These are phyloP conservation scores for Antitrichia curtipendula DNA, from an alignment of 225 moss, liverwort and hornwort genomes.

Conservation along the genomic window DNA sequence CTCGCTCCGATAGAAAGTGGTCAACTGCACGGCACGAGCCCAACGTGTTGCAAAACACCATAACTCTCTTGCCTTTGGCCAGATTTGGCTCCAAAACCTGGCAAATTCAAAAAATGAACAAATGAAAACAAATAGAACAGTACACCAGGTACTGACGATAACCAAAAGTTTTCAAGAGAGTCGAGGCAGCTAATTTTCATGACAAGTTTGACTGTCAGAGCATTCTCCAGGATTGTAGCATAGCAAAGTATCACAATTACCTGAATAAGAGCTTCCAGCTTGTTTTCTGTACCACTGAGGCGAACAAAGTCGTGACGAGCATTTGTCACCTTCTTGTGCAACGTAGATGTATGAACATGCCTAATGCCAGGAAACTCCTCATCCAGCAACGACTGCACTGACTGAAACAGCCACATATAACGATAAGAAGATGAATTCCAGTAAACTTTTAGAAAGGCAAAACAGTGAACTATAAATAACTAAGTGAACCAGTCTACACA, in stretches of 20 bases:
- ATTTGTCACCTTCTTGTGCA: slow-evolving; percentile 93
- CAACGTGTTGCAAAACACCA: slow-evolving; percentile 98
- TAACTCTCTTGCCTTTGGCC: slow-evolving; percentile 75
- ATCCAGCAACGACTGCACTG: slow-evolving; percentile 75
- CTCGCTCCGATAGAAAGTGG: slow-evolving; percentile 71
- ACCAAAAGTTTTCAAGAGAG: background rate
- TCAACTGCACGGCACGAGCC: slow-evolving; percentile 96
- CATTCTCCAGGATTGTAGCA: background rate
- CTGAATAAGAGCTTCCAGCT: slow-evolving; percentile 84
- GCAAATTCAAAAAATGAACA: background rate
- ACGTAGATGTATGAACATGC: slow-evolving; percentile 85
- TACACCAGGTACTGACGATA: background rate
- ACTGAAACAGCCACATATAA: slow-evolving; percentile 21
- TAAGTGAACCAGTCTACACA: background rate
- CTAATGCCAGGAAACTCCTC: slow-evolving; percentile 97
- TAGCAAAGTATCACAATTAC: slow-evolving; percentile 1
- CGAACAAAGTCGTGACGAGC: slow-evolving; percentile 88
- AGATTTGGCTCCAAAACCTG: slow-evolving; percentile 94
- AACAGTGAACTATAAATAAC: background rate
- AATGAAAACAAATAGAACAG: background rate
- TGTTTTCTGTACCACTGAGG: slow-evolving; percentile 82
- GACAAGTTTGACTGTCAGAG: background rate
- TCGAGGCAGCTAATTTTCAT: background rate
- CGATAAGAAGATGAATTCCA: background rate
- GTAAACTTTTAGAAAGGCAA: background rate